phyloP scores from a whole-genome alignment of 768 basidiomycete species.

The Pleurotus tuber-regium region DNA sequence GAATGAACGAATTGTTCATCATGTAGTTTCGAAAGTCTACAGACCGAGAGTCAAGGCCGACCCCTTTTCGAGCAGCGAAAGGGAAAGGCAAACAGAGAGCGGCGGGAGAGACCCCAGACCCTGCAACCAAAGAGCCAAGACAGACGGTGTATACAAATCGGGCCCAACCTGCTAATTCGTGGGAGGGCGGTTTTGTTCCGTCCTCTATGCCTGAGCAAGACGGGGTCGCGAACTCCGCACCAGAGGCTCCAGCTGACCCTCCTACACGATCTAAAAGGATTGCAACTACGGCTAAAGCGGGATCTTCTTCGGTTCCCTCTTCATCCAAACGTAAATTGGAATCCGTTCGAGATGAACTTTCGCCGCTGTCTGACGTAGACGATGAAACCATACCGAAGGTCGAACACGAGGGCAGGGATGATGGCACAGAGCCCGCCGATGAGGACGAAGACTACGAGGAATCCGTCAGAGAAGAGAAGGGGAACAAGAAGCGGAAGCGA shows the following conservation, averaged over 20 bases:
- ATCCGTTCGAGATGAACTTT: conserved; percentile 4
- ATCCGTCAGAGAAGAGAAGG: conserved; percentile 13
- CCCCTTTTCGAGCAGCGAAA: background rate
- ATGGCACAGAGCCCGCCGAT: conserved; percentile 39
- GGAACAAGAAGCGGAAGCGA: conserved; percentile 41
- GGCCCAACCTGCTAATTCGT: conserved; percentile 19
- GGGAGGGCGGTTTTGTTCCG: conserved; percentile 42
- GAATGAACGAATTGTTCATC: background rate
- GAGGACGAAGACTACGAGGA: conserved; percentile 36
- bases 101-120: background rate
- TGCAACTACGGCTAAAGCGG: background rate
- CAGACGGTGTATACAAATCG: conserved; percentile 1
- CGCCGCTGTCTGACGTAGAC: conserved; percentile 21
- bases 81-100: conserved; percentile 7
- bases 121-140: conserved; percentile 2
- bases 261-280: background rate
- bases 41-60: too few relatives aligned
- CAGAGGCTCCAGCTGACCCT: background rate
- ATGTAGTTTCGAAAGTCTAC: too few relatives aligned
- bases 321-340: conserved; percentile 9
- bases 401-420: conserved; percentile 34
- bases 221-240: background rate
- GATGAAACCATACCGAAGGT: conserved; percentile 19
- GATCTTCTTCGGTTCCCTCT: conserved; percentile 1
- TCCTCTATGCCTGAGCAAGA: conserved; percentile 64